phyloP scores from a whole-genome alignment of 192 early-diverging fungal species.

The Rhizophlyctis rosea region DNA sequence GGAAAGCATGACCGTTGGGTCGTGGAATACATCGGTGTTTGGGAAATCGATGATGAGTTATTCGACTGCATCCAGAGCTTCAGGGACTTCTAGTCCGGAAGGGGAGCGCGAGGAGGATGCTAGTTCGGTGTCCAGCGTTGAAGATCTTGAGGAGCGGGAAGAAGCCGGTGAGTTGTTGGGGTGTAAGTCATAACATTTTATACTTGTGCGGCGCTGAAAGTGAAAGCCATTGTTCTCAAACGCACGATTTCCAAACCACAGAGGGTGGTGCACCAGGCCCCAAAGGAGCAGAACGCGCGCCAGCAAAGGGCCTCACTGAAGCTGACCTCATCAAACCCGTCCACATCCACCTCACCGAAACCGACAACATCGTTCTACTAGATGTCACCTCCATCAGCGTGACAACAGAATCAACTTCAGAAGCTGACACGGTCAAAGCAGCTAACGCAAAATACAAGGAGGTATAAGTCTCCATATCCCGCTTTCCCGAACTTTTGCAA shows the following conservation, averaged over 20 bases:
- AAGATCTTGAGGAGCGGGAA: slow-evolving; percentile 23
- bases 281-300: slow-evolving; percentile 5
- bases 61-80: slow-evolving; percentile 27
- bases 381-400: slow-evolving; percentile 44
- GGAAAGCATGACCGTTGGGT: slow-evolving; percentile 39
- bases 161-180: slow-evolving; percentile 9
- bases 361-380: slow-evolving; percentile 43
- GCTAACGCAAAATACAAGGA: slow-evolving; percentile 53
- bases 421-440: slow-evolving; percentile 37
- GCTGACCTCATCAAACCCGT: slow-evolving; percentile 32
- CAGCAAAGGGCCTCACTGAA: slow-evolving; percentile 22
- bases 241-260: not conserved
- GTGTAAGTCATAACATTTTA: not conserved
- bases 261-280: not conserved
- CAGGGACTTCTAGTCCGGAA: slow-evolving; percentile 24
- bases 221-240: not conserved
- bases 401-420: slow-evolving; percentile 42
- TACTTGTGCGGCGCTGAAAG: not conserved
- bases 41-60: slow-evolving; percentile 30
- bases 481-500: slow-evolving; percentile 1
- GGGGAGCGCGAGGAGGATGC: slow-evolving; percentile 31
- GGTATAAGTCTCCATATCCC: slow-evolving; percentile 18
- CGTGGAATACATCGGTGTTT: slow-evolving; percentile 41
- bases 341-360: slow-evolving; percentile 47
- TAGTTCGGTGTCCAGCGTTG: slow-evolving; percentile 26